phyloP scores from a whole-genome alignment of 2,329 filamentous ascomycete genomes.

The Neofusicoccum parvum region DNA sequence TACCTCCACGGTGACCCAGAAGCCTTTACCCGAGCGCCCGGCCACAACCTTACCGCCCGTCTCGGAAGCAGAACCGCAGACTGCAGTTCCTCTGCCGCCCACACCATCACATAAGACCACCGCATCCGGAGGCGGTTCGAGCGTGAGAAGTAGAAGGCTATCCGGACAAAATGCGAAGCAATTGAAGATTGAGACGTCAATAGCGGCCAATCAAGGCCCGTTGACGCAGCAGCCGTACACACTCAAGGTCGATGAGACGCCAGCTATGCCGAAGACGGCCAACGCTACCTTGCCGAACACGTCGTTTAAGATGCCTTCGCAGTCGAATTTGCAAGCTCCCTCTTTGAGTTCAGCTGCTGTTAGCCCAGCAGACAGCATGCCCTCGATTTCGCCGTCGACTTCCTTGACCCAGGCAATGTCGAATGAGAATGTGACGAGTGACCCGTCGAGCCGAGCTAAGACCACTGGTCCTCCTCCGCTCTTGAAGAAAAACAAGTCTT shows the following conservation, averaged over 20 bases:
- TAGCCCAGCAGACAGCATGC: conserved; percentile 43
- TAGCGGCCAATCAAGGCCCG: conserved; percentile 23
- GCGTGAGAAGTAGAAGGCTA: conserved; percentile 74
- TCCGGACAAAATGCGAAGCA: conserved; percentile 81
- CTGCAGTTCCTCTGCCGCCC: conserved; percentile 22
- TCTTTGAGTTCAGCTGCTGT: conserved; percentile 33
- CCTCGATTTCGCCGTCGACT: conserved; percentile 44
- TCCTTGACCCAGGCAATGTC: conserved; percentile 44
- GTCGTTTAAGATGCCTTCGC: conserved; percentile 34
- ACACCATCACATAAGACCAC: conserved; percentile 31
- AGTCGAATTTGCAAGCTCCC: conserved; percentile 22
- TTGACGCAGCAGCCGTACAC: conserved; percentile 28
- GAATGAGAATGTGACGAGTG: conserved; percentile 39
- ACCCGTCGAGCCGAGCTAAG: conserved; percentile 3
- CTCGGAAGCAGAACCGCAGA: conserved; percentile 7
- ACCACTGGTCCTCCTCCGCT: background rate
- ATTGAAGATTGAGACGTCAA: conserved; percentile 81
- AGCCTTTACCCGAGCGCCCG: conserved; percentile 4
- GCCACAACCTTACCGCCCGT: background rate
- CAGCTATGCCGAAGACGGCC: conserved; percentile 40
- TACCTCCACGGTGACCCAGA: conserved; percentile 22
- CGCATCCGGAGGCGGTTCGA: conserved; percentile 28
- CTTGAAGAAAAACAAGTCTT: conserved; percentile 55
- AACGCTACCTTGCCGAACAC: conserved; percentile 31
- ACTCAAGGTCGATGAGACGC: conserved; percentile 27